Conservation (phyloP, 1,139 yeast species). For the Yamadazyma siamensis region DNA sequence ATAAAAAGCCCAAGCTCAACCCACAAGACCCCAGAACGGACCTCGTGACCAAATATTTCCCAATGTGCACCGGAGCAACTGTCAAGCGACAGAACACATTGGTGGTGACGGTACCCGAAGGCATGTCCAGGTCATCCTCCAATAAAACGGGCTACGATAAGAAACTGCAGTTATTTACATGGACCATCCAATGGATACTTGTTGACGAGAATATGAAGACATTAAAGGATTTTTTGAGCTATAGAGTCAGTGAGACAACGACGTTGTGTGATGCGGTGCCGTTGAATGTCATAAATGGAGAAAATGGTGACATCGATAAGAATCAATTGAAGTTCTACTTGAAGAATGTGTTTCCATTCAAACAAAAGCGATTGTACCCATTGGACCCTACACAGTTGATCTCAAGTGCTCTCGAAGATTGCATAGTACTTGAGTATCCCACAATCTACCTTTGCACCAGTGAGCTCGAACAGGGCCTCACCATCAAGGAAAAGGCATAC, state of each 20-base stretch:
- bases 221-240: constrained; percentile 37
- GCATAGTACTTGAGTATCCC: constrained; percentile 82
- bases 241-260: constrained; percentile 41
- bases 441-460: constrained; percentile 46
- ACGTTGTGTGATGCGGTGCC: constrained; percentile 40
- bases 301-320: constrained; percentile 14
- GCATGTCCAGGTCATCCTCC: constrained; percentile 66
- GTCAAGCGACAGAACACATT: constrained; percentile 37
- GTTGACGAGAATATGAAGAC: constrained; percentile 24
- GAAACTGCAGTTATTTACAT: constrained; percentile 55
- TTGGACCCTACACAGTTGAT: no score
- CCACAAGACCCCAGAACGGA: constrained; percentile 23
- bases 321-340: constrained; percentile 29
- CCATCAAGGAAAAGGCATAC: constrained; percentile 19
- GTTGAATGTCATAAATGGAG: constrained; percentile 20
- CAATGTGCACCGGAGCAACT: constrained; percentile 22
- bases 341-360: constrained; percentile 32
- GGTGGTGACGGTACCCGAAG: constrained; percentile 55
- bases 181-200: constrained; percentile 79
- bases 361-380: constrained; percentile 1
- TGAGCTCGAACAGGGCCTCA: constrained; percentile 13
- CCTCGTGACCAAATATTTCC: constrained; percentile 21
- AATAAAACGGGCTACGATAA: constrained; percentile 79
- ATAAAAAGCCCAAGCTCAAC: constrained; percentile 19
- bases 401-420: constrained; percentile 48